A percentile compares a stretch with the other conserved stretches of the same genome.
Evolutionary conservation across 2,329 filamentous ascomycete genomes (phyloP).

Genomic region (Colletotrichum sp.): DNA sequence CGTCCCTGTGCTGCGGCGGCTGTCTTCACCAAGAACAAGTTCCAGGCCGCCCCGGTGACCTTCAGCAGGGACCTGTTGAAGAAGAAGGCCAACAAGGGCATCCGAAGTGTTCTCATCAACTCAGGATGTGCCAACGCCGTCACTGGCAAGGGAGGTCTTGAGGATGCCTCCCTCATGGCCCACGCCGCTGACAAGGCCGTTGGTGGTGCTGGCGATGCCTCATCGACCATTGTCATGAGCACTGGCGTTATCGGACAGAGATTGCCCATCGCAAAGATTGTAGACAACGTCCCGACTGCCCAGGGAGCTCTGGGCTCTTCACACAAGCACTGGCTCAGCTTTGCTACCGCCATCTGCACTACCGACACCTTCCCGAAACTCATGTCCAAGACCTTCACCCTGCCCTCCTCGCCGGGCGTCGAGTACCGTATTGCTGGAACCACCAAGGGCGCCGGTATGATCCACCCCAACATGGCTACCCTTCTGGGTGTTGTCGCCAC

Average conservation of each 20-base stretch:
- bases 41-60: constrained; percentile 94
- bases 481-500: constrained; percentile 91
- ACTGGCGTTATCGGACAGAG: constrained; percentile 97
- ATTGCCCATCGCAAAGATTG: constrained; percentile 89
- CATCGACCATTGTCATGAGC: constrained; percentile 92
- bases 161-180: constrained; percentile 89
- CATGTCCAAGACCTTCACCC: constrained; percentile 79
- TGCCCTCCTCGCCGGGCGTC: constrained; percentile 78
- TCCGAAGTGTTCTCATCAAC: constrained; percentile 88
- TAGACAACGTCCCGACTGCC: constrained; percentile 79
- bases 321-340: constrained; percentile 85
- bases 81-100: constrained; percentile 68
- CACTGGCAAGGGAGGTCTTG: constrained; percentile 85
- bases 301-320: constrained; percentile 73
- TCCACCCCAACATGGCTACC: constrained; percentile 98
- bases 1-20: constrained; percentile 85
- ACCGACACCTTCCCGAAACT: constrained; percentile 99
- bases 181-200: constrained; percentile 72
- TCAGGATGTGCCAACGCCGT: constrained; percentile 98
- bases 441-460: constrained; percentile 99
- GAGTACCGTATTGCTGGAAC: constrained; percentile 90
- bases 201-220: constrained; percentile 42
- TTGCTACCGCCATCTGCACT: constrained; percentile 93
- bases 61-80: constrained; percentile 78
- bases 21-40: constrained; percentile 98